phyloP scores from a whole-genome alignment of 73 alveolate species.

The Tetrahymena elliotti region DNA sequence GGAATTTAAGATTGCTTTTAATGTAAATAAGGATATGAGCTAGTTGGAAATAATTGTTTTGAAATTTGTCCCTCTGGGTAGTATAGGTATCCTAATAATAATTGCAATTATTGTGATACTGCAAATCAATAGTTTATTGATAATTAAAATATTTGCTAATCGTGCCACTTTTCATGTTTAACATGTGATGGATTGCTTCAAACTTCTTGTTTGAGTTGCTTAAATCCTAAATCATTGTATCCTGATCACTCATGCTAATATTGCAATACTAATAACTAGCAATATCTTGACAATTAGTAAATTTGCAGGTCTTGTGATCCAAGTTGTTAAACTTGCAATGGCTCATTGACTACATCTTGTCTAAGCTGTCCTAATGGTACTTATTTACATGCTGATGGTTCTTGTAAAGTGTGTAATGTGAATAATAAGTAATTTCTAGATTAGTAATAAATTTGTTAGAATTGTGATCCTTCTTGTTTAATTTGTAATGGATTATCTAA shows the following conservation, averaged over 20 bases:
- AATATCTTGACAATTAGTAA: background rate
- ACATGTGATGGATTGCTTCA: background rate
- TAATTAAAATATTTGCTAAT: background rate
- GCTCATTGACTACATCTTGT: background rate
- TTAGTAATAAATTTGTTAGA: background rate
- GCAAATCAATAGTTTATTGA: background rate
- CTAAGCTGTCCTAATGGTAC: background rate
- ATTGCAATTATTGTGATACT: background rate
- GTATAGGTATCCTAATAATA: background rate
- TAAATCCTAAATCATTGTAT: background rate
- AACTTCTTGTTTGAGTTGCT: background rate
- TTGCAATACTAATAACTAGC: background rate
- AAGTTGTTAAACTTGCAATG: background rate
- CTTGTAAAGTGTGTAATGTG: background rate
- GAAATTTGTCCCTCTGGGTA: background rate
- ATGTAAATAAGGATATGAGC: too few relatives aligned
- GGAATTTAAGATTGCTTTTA: too few relatives aligned
- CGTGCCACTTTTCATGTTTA: background rate
- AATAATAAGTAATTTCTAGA: background rate
- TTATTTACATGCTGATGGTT: background rate
- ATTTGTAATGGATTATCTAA: background rate
- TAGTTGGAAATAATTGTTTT: too few relatives aligned
- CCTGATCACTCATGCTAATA: background rate
- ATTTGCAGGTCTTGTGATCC: too few relatives aligned
- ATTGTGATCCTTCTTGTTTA: too few relatives aligned